These are phyloP conservation scores for Ophiostoma angusticollis DNA, from an alignment of 2,329 filamentous ascomycete genomes.

Conservation along the genomic window DNA sequence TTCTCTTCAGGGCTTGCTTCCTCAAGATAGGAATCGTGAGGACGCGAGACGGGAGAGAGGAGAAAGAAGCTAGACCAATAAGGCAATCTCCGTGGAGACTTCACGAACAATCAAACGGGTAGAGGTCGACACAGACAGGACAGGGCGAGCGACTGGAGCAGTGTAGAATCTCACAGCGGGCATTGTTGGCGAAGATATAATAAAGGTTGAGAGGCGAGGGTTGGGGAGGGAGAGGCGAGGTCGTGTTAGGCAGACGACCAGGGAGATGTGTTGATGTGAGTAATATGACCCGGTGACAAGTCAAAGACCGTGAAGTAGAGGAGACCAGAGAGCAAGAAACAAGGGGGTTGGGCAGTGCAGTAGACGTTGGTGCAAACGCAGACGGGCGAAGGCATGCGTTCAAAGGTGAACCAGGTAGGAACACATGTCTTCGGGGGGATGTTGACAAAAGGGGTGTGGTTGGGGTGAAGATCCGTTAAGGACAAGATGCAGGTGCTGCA, in stretches of 20 bases:
- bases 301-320: constrained; percentile 5
- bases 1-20: constrained; percentile 5
- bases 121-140: constrained; percentile 29
- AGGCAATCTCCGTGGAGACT: constrained; percentile 27
- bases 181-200: constrained; percentile 34
- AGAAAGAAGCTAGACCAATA: constrained; percentile 30
- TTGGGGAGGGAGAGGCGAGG: neutral
- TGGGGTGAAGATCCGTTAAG: neutral
- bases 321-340: constrained; percentile 11
- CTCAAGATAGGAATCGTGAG: neutral
- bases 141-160: constrained; percentile 51
- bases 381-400: constrained; percentile 11
- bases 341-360: neutral
- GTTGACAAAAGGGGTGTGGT: neutral
- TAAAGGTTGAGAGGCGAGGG: constrained; percentile 8
- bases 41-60: constrained; percentile 19
- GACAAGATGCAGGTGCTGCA: constrained; percentile 6
- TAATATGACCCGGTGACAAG: constrained; percentile 6
- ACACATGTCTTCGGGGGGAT: constrained; percentile 7
- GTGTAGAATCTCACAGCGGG: constrained; percentile 38
- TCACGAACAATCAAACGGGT: constrained; percentile 46
- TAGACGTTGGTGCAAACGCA: constrained; percentile 11
- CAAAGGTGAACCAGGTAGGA: constrained; percentile 8
- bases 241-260: too few species aligned
- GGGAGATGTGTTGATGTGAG: constrained; percentile 3